These are phyloP conservation scores for Cinnamomum chago DNA, from an alignment of 164 flowering plant genomes.

Conservation along the genomic window DNA sequence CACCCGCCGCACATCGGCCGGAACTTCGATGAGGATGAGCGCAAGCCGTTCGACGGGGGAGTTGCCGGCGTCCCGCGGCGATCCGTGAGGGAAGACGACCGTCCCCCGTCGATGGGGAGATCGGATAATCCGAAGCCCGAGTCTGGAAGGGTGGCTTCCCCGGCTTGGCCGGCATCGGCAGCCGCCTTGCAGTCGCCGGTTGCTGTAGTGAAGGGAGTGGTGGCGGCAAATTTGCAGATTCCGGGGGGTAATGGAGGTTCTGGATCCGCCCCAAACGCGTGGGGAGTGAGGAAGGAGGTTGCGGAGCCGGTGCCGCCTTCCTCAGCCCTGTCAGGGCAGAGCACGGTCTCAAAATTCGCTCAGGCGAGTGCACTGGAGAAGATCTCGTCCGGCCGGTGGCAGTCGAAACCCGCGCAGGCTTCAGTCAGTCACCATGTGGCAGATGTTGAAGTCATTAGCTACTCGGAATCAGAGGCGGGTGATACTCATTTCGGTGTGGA, in stretches of 20 bases:
- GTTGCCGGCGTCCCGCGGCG: conserved; percentile 29
- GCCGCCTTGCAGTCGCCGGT: conserved; percentile 19
- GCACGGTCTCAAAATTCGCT: conserved; percentile 56
- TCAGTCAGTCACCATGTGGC: conserved; percentile 17
- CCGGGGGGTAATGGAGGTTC: conserved; percentile 22
- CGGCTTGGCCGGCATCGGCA: conserved; percentile 22
- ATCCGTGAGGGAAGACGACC: conserved; percentile 71
- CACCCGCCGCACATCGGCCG: conserved; percentile 53
- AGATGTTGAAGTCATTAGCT: conserved; percentile 47
- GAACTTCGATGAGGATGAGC: conserved; percentile 92
- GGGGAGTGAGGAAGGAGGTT: conserved; percentile 64
- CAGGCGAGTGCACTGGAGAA: conserved; percentile 93
- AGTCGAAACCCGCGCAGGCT: conserved; percentile 39
- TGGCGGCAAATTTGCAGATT: conserved; percentile 22
- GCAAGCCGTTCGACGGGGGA: conserved; percentile 80
- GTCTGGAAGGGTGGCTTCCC: conserved; percentile 19
- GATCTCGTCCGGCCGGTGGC: conserved; percentile 93
- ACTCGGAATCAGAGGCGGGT: conserved; percentile 30
- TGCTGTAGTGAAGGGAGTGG: neutral
- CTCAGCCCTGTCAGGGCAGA: conserved; percentile 39
- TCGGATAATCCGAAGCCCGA: conserved; percentile 36
- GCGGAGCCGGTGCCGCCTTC: conserved; percentile 36
- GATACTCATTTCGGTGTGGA: conserved; percentile 6
- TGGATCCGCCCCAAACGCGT: conserved; percentile 52
- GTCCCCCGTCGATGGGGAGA: conserved; percentile 16